Base-by-base conservation (phyloP, 306 rosid genomes). In the Prunus padus region DNA sequence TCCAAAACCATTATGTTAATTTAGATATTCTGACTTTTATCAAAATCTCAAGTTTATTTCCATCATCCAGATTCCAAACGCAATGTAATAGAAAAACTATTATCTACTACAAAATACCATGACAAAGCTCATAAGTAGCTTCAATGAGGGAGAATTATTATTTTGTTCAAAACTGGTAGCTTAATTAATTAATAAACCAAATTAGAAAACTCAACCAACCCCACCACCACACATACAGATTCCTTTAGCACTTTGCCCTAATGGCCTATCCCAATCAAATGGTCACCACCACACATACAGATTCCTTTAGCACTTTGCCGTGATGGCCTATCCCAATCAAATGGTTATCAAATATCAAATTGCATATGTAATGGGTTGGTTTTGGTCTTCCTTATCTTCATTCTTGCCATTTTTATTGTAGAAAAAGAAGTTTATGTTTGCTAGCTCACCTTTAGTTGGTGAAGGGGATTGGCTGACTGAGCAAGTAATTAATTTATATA, bases 361-460 rank as follows among this genome's bases (percentile, higher is more conserved):
- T 51, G 25, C 15, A 3, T 4, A 49, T 4, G 49, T 25, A 59
- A 22, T 25, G 31, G 4, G 37, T 30, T 30, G 45, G 67, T 62
- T 20, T 56, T 42, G 22, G 49, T 37, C 23, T 3, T 37, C 23
- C 46, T 20, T 40, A 20, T 55, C 65, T 71, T 20, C 45, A 71
- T 25, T 50, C 51, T 37, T 20, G 20, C 8, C 63, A 31, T 13
- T 12, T 44, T 8, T 22, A 31, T 4, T n/a, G 47, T 26, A 50
- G 74, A 15, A 23, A 28, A 45, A 54, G 19, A 37, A 56, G 55
- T 26, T 71, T 20, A 44, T n/a, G 50, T 6, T 20, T 3, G 75
- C 20, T 37, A 54, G 23, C 67, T 22, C 19, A 22, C 76, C 66
- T 57, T 42, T 73, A 46, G 68, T 73, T 42, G 77, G 77, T 60